These are phyloP conservation scores for Kwoniella dendrophila DNA, from an alignment of 768 basidiomycete genomes.

Conservation along the genomic window DNA sequence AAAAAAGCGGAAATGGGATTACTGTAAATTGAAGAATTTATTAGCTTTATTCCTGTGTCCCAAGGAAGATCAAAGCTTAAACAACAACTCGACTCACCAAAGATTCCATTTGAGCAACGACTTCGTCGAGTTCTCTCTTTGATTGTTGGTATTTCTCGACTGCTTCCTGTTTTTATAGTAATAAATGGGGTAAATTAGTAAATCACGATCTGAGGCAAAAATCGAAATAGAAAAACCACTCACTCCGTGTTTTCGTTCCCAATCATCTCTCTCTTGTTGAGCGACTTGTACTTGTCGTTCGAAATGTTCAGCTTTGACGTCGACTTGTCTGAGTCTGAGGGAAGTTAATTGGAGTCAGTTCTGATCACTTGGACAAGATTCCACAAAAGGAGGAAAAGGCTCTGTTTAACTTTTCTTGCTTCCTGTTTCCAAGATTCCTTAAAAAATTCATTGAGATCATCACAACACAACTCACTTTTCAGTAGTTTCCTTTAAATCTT, in stretches of 20 bases:
- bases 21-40: no score
- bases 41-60: no score
- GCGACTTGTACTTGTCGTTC: slow-evolving; percentile 83
- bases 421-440: no score
- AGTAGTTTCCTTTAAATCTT: slow-evolving; percentile 91
- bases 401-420: no score
- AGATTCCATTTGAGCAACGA: slow-evolving; percentile 73
- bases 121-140: slow-evolving; percentile 80
- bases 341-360: slow-evolving; percentile 1
- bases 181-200: not conserved
- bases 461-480: slow-evolving; percentile 73
- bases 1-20: not conserved
- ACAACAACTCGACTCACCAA: slow-evolving; percentile 56
- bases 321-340: slow-evolving; percentile 84
- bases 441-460: no score
- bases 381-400: not conserved
- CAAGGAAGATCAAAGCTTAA: no score
- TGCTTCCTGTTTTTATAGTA: slow-evolving; percentile 63
- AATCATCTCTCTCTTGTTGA: slow-evolving; percentile 86
- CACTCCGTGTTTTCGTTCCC: slow-evolving; percentile 96
- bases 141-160: slow-evolving; percentile 70
- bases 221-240: slow-evolving; percentile 43
- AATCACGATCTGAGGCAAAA: not conserved
- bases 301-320: slow-evolving; percentile 98
- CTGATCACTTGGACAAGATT: not conserved